Base-by-base conservation (phyloP, 2,329 filamentous ascomycete genomes). In the Colletotrichum lini region DNA sequence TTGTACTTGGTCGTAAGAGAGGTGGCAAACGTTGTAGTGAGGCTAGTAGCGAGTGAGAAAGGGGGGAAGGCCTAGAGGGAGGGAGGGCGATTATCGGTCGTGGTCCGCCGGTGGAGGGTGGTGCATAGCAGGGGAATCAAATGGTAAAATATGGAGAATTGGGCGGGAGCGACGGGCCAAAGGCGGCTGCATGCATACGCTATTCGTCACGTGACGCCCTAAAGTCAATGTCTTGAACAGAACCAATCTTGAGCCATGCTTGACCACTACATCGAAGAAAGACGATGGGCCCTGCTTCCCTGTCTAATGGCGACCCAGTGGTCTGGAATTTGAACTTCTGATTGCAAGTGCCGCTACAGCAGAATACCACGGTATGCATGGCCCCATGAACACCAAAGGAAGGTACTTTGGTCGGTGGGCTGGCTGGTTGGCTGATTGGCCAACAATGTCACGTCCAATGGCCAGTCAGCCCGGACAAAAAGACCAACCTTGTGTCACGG, bases 141-240 rank as follows among this genome's bases (percentile, higher is more conserved):
- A 35, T 50, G 54, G 65, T 49, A 72, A 72, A 68, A 72, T 60
- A 59, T 65, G 70, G 70, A 40, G 64, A 65, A 59, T 35, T 40
- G 45, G 18, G 66, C 66, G 70, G 70, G 70, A 72, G 49, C 66
- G 65, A 70, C 70, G 67, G 67, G 63, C 44, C 67, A 70, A 16
- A 67, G 49, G n/a, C 67, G 70, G 70, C 54, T 72, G 70, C 70
- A 70, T 72, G 70, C 70, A 72, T 72, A 45, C 40, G 53, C 49
- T n/a, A 49, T 9, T 7, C 13, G 12, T 72, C 70, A 72, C 70
- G 70, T 72, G 68, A 71, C 13, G 12, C 54, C 53, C 38, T 67
- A 65, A 64, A 70, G 40, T 56, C 44, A 59, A 71, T 70, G 62
- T 67, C 50, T 44, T 23, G 62, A 49, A 45, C 38, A 49, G 38